These are phyloP conservation scores for Mycena indigotica DNA, from an alignment of 768 basidiomycete species.

Conservation along the genomic window DNA sequence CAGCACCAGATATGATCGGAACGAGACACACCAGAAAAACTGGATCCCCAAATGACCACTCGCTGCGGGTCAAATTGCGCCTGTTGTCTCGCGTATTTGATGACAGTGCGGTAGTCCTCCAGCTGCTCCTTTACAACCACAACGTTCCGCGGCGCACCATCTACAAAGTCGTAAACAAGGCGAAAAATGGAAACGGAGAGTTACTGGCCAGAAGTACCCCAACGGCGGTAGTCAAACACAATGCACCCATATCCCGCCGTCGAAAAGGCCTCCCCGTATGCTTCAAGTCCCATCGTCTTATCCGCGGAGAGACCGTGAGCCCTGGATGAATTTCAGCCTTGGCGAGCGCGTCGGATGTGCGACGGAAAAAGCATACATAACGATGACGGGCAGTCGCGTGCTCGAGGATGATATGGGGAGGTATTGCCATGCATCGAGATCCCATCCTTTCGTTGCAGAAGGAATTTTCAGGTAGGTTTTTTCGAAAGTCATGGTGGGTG, in stretches of 20 bases:
- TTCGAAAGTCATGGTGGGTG: slow-evolving; percentile 15
- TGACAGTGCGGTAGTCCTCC: slow-evolving; percentile 40
- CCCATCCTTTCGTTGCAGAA: slow-evolving; percentile 33
- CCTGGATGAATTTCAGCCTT: slow-evolving; percentile 21
- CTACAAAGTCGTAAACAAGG: slow-evolving; percentile 18
- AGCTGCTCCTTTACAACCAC: slow-evolving; percentile 36
- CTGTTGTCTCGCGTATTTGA: slow-evolving; percentile 34
- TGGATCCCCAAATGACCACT: slow-evolving; percentile 38
- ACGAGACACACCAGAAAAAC: slow-evolving; percentile 30
- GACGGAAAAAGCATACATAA: slow-evolving; percentile 26
- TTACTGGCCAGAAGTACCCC: slow-evolving; percentile 37
- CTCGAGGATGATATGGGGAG: slow-evolving; percentile 23
- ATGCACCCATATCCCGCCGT: slow-evolving; percentile 34
- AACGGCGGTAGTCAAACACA: slow-evolving; percentile 42
- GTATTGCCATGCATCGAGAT: slow-evolving; percentile 39
- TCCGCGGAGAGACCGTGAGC: slow-evolving; percentile 36
- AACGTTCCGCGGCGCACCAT: slow-evolving; percentile 33
- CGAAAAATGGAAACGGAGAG: neutral
- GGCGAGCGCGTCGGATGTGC: no score
- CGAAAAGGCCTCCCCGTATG: slow-evolving; percentile 35
- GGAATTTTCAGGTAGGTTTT: slow-evolving; percentile 31
- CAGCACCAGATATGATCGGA: neutral
- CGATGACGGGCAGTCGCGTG: slow-evolving; percentile 28
- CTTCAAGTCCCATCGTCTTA: slow-evolving; percentile 34
- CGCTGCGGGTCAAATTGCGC: slow-evolving; percentile 33